Base-by-base conservation (phyloP, 352 stramenopile genomes). In the Aphanomyces invadans region DNA sequence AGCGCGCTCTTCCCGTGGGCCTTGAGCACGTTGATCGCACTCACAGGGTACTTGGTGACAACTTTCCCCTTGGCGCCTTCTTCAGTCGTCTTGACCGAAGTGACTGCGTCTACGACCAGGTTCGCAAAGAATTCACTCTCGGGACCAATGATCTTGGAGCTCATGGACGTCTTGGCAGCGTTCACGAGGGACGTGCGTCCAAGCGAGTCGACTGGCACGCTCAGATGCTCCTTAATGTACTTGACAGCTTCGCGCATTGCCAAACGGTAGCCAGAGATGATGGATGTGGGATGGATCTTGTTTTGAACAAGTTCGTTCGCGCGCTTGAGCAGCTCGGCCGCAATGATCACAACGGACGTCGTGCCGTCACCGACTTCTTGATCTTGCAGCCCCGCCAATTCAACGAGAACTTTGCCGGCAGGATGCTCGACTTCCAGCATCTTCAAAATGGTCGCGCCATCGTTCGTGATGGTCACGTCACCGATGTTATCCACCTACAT, bases 391-490 rank as follows among this genome's bases (percentile, higher is more conserved):
- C 98, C 91, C 0, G 97, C 96, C 17, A 99, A 83, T 74, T 99
- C 97, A 4, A 99, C 97, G 7, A 99, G 79, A 12, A 99, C 95
- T 66, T 99, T 98, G 29, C 96, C 97, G 2, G 97, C 97, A 28
- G 97, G 97, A 77, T 99, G 97, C 72, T 99, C 97, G 10, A 99
- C 97, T 69, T 99, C 96, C 33, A 99, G 80, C 71, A 98, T 96
- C 82, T 98, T 97, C 53, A 99, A 81, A 75, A 99, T 99, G 38
- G 97, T 99, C n/a, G 97, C 97, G 54, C 97, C 97, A 73, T 99
- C 97, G 80, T 99, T 99, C 19, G 97, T 99, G 75, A 99, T 99
- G 19, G 96, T 99, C 56, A 99, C 97, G 80, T 99, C 97, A 64
- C 97, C 97, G 70, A 99, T 98, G 77, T 96, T 87, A 75, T 97